Conservation (phyloP, 2,329 filamentous ascomycete species). For the Fusarium hainanense region DNA sequence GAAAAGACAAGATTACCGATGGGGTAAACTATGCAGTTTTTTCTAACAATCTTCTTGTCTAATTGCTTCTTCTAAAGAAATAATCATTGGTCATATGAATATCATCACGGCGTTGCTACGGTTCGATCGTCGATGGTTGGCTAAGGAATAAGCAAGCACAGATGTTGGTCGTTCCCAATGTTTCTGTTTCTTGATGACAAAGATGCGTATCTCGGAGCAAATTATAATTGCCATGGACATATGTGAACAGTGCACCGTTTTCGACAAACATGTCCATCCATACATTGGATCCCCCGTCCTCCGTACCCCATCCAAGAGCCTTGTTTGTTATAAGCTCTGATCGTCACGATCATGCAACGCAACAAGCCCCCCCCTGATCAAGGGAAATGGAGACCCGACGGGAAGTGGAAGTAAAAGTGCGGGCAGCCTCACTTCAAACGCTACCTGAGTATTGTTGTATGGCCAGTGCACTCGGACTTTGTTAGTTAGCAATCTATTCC, state of each 20-base stretch:
- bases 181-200: neutral
- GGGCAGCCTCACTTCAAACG: constrained; percentile 27
- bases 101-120: neutral
- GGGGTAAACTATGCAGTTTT: neutral
- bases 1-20: neutral
- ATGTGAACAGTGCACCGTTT: neutral
- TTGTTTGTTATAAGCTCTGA: constrained; percentile 25
- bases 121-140: neutral
- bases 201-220: neutral
- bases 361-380: constrained; percentile 23
- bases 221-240: constrained; percentile 4
- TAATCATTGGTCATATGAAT: neutral
- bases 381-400: constrained; percentile 11
- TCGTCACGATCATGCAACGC: constrained; percentile 30
- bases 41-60: neutral
- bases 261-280: neutral
- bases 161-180: neutral
- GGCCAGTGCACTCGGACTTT: constrained; percentile 16
- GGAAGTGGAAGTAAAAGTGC: constrained; percentile 5
- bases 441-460: constrained; percentile 1
- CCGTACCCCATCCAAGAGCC: constrained; percentile 22
- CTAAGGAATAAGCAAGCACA: neutral
- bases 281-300: constrained; percentile 3
- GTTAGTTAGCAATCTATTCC: neutral
- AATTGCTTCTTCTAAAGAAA: neutral